Evolutionary conservation across 352 stramenopile species (phyloP).

Genomic region (Phytophthora chlamydospora): DNA sequence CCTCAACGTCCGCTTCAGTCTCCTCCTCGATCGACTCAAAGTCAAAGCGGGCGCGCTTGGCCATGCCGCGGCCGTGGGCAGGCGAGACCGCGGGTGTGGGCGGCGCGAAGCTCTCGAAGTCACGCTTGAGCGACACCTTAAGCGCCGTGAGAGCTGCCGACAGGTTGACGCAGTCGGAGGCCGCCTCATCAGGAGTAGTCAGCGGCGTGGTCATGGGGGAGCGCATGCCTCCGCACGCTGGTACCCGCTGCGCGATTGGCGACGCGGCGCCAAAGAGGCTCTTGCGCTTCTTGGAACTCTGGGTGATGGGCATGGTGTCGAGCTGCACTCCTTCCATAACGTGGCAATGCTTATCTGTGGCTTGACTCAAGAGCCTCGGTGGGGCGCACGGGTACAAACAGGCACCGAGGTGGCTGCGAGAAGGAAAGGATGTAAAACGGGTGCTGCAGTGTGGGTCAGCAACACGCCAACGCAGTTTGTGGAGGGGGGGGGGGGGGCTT

Average conservation of each 20-base stretch:
- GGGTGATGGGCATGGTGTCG: constrained; percentile 58
- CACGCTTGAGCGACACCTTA: constrained; percentile 78
- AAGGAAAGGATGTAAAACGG: constrained; percentile 8
- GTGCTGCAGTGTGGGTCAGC: background rate
- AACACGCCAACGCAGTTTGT: constrained; percentile 7
- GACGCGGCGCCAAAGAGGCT: constrained; percentile 35
- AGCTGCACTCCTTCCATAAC: constrained; percentile 41
- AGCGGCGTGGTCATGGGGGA: constrained; percentile 13
- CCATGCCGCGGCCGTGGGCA: constrained; percentile 41
- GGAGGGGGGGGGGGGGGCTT: background rate
- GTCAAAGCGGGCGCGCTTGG: constrained; percentile 72
- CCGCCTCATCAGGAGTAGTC: background rate
- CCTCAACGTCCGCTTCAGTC: constrained; percentile 27
- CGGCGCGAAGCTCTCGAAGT: constrained; percentile 72
- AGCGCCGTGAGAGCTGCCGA: constrained; percentile 66
- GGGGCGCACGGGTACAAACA: constrained; percentile 26
- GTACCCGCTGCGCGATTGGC: constrained; percentile 35
- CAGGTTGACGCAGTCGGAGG: constrained; percentile 51
- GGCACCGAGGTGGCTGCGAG: constrained; percentile 7
- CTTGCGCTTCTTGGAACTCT: constrained; percentile 79
- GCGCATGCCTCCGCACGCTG: constrained; percentile 20
- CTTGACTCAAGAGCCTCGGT: constrained; percentile 14
- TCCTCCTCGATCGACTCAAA: constrained; percentile 42
- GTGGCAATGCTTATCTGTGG: constrained; percentile 3
- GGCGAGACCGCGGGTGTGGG: constrained; percentile 76